Evolutionary conservation across 352 stramenopile genomes (phyloP), one percentile per base, ranked within the genome.

Genomic region (Phytopythium kandeliae): DNA sequence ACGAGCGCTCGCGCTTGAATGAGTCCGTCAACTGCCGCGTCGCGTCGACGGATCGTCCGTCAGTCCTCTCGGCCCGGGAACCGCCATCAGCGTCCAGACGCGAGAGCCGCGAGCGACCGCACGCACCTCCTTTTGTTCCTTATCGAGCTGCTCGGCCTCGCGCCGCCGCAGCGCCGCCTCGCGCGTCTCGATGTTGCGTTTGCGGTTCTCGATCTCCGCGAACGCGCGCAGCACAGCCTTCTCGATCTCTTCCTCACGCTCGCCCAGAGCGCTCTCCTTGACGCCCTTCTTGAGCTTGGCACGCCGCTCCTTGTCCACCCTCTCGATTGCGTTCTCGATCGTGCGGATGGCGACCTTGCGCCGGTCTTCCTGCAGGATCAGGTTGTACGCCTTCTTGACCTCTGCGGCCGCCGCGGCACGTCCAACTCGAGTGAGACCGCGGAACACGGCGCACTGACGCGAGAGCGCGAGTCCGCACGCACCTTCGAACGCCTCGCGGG

Each of bases 401-500:
- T 93, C 81, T 92, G 56, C 15, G 28, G 7, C 12, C 48, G 13
- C 15, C 37, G 36, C 13, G 47, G n/a, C n/a, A 16, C 19, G 25
- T 22, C 31, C 11, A 13, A 35, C 15, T 35, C 11, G 31, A 35
- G n/a, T n/a, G 10, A 35, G 2, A 13, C 31, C 2, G 10, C 15
- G 7, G 31, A 15, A 6, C 4, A 15, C 2, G 7, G 31, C 31
- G 11, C 31, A n/a, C n/a, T n/a, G n/a, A n/a, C n/a, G n/a, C n/a
- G n/a, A n/a, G n/a, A n/a, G n/a, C n/a, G n/a, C n/a, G 31, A 33
- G 5, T 5, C 28, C 28, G 11, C 16, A n/a, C 38, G 2, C 13
- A 90, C 81, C 84, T 82, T 96, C 86, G 58, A 95, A 96, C 2
- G 86, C 84, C 44, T 96, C 84, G 10, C 86, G 80, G 19, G 86